Evolutionary conservation across 2,329 filamentous ascomycete genomes (phyloP).

Genomic region (Diaporthe vexans): DNA sequence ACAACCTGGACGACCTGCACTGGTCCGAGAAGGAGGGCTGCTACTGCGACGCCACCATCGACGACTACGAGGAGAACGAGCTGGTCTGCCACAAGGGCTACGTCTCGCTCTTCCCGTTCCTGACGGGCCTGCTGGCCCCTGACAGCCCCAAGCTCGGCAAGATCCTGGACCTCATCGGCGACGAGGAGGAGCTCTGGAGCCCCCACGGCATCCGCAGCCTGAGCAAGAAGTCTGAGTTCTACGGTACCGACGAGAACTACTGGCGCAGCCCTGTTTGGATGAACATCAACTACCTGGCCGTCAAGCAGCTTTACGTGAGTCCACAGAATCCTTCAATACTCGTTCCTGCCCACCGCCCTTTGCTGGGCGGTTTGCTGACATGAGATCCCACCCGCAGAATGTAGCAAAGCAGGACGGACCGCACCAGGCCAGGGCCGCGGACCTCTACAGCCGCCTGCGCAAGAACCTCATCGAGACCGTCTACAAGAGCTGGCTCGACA

Average conservation of each 20-base stretch:
- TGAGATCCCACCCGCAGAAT: constrained; percentile 59
- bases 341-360: no score
- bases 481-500: constrained; percentile 88
- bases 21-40: constrained; percentile 86
- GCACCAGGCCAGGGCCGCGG: constrained; percentile 75
- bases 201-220: constrained; percentile 89
- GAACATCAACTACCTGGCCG: constrained; percentile 92
- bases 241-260: constrained; percentile 95
- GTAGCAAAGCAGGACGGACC: constrained; percentile 77
- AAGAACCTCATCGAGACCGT: constrained; percentile 91
- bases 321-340: no score
- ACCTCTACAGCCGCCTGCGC: constrained; percentile 82
- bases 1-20: constrained; percentile 92
- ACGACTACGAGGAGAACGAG: constrained; percentile 91
- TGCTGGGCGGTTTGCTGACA: constrained; percentile 1
- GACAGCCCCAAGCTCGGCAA: constrained; percentile 82
- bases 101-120: constrained; percentile 91
- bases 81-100: constrained; percentile 98
- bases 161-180: constrained; percentile 81
- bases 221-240: constrained; percentile 85
- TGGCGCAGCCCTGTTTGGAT: constrained; percentile 97
- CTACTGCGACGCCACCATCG: constrained; percentile 95
- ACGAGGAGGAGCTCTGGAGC: constrained; percentile 92
- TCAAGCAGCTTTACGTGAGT: constrained; percentile 83
- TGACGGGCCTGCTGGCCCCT: constrained; percentile 82